phyloP scores from a whole-genome alignment of 805 yeast species.

The Metschnikowia hibisci region DNA sequence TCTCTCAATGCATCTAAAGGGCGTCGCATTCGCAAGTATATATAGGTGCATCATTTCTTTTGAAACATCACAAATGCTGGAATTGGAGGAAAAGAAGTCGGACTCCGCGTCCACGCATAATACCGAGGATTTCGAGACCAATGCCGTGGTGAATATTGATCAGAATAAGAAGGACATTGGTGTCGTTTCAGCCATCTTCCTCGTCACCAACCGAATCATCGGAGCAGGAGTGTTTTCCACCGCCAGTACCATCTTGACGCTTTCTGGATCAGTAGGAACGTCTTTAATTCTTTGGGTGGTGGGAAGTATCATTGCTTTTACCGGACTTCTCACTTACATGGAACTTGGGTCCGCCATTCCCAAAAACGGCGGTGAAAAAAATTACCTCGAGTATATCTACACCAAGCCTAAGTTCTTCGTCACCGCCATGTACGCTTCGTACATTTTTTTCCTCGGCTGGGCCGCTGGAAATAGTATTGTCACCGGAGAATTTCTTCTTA shows the following conservation, averaged over 20 bases:
- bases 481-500: slow-evolving; percentile 71
- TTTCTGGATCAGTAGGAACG: slow-evolving; percentile 67
- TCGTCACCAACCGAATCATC: slow-evolving; percentile 19
- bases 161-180: slow-evolving; percentile 45
- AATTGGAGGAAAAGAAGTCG: slow-evolving; percentile 14
- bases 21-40: background rate
- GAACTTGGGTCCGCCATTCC: slow-evolving; percentile 76
- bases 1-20: background rate
- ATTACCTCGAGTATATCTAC: slow-evolving; percentile 70
- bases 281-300: slow-evolving; percentile 69
- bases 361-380: slow-evolving; percentile 83
- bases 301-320: slow-evolving; percentile 63
- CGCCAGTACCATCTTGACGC: slow-evolving; percentile 19
- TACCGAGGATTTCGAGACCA: slow-evolving; percentile 15
- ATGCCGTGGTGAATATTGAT: slow-evolving; percentile 35
- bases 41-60: background rate
- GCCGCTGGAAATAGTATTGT: slow-evolving; percentile 82
- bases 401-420: slow-evolving; percentile 65
- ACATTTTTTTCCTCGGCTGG: slow-evolving; percentile 76
- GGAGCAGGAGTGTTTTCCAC: slow-evolving; percentile 22
- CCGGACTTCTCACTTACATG: slow-evolving; percentile 56
- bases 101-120: slow-evolving; percentile 8
- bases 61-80: slow-evolving; percentile 6
- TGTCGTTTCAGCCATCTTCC: slow-evolving; percentile 33
- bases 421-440: slow-evolving; percentile 57